phyloP scores from a whole-genome alignment of 1,139 yeast genomes.

The Debaryomyces subglobosus region DNA sequence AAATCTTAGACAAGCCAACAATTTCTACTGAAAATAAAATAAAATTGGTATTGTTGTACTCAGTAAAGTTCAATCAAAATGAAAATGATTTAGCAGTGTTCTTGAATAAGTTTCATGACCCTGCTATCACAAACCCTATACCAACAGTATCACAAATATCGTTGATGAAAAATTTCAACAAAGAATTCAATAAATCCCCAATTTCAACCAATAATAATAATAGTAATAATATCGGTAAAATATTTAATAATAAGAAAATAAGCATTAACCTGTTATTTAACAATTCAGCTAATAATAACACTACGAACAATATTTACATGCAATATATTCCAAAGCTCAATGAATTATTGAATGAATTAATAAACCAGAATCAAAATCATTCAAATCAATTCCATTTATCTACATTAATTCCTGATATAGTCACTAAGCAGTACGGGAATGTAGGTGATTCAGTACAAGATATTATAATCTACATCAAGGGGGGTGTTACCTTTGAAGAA shows the following conservation, averaged over 20 bases:
- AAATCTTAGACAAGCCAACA: conserved; percentile 27
- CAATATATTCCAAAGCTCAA: conserved; percentile 79
- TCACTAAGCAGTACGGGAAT: conserved; percentile 36
- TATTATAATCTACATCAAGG: conserved; percentile 77
- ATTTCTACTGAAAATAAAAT: conserved; percentile 38
- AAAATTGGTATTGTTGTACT: conserved; percentile 69
- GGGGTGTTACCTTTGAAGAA: conserved; percentile 93
- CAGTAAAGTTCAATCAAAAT: conserved; percentile 56
- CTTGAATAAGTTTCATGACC: conserved; percentile 31
- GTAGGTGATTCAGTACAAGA: conserved; percentile 58
- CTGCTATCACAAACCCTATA: conserved; percentile 28
- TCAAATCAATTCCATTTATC: conserved; percentile 25
- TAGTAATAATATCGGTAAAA: conserved; percentile 26
- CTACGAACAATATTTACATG: conserved; percentile 55
- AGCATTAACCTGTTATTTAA: conserved; percentile 31
- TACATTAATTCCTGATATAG: conserved; percentile 45
- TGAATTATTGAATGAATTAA: conserved; percentile 31
- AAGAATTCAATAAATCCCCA: conserved; percentile 21
- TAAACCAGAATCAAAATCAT: conserved; percentile 18
- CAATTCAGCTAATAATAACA: conserved; percentile 22
- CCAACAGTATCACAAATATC: conserved; percentile 39
- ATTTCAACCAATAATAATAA: conserved; percentile 14
- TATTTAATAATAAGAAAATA: conserved; percentile 31
- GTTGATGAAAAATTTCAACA: conserved; percentile 35
- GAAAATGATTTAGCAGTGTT: conserved; percentile 28